These are phyloP conservation scores for Vaccinium darrowii DNA, from an alignment of 148 eudicot genomes.

Conservation along the genomic window DNA sequence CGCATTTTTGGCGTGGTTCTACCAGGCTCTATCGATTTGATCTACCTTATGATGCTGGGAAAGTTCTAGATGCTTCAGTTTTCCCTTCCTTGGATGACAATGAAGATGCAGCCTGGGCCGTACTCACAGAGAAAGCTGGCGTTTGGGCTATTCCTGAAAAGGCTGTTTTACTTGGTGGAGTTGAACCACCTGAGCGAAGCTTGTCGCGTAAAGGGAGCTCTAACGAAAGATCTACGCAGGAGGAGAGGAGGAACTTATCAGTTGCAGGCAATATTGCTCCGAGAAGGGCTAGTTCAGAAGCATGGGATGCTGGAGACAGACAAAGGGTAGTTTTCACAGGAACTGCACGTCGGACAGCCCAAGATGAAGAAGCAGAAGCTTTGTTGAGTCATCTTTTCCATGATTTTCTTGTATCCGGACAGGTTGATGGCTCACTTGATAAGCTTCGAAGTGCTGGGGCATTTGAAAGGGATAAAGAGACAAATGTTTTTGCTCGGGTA, in stretches of 20 bases:
- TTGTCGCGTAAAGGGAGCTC: slow-evolving; percentile 96
- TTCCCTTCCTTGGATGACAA: slow-evolving; percentile 71
- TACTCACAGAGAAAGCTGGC: slow-evolving; percentile 96
- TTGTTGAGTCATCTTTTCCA: slow-evolving; percentile 68
- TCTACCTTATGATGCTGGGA: slow-evolving; percentile 96
- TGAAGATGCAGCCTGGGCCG: slow-evolving; percentile 88
- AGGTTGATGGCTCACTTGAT: slow-evolving; percentile 61
- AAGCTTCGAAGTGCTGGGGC: slow-evolving; percentile 73
- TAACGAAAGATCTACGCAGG: slow-evolving; percentile 67
- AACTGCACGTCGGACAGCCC: slow-evolving; percentile 59
- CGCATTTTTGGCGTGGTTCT: slow-evolving; percentile 63
- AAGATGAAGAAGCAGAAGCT: slow-evolving; percentile 92
- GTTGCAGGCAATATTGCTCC: slow-evolving; percentile 50
- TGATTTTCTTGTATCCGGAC: slow-evolving; percentile 72
- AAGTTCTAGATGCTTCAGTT: slow-evolving; percentile 90
- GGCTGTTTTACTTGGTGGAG: slow-evolving; percentile 91
- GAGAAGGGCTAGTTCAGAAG: slow-evolving; percentile 56
- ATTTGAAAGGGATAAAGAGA: slow-evolving; percentile 92
- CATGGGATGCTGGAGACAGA: slow-evolving; percentile 50
- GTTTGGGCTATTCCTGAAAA: slow-evolving; percentile 97
- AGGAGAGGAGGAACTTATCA: slow-evolving; percentile 53
- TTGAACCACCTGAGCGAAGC: slow-evolving; percentile 95
- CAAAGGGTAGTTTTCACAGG: slow-evolving; percentile 49
- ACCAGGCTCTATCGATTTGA: slow-evolving; percentile 86
- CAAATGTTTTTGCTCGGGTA: slow-evolving; percentile 72